Evolutionary conservation across 768 basidiomycete genomes (phyloP).

Genomic region (Amanita exitialis): DNA sequence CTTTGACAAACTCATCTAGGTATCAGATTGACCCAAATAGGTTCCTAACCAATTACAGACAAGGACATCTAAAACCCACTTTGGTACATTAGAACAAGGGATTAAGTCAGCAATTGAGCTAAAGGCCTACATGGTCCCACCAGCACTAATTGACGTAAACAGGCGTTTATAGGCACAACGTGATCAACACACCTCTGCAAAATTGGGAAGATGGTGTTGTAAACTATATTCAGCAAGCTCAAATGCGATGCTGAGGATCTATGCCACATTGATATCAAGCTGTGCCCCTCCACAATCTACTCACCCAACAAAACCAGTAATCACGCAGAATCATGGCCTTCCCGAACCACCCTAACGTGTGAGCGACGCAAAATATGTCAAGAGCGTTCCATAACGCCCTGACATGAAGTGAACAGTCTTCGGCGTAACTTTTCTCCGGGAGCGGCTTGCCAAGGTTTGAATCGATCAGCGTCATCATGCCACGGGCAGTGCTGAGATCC

Average conservation of each 20-base stretch:
- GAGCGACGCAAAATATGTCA: slow-evolving; percentile 82
- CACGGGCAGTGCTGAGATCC: slow-evolving; percentile 65
- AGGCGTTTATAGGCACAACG: slow-evolving; percentile 7
- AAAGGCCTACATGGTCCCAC: slow-evolving; percentile 78
- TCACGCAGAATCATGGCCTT: slow-evolving; percentile 86
- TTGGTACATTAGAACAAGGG: slow-evolving; percentile 3
- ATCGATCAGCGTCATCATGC: slow-evolving; percentile 76
- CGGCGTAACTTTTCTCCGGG: slow-evolving; percentile 81
- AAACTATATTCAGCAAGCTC: slow-evolving; percentile 85
- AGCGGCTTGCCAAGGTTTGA: slow-evolving; percentile 59
- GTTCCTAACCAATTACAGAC: slow-evolving; percentile 86
- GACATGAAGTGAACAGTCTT: slow-evolving; percentile 60
- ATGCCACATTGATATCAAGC: slow-evolving; percentile 8
- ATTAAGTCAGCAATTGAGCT: background rate
- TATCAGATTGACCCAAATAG: slow-evolving; percentile 47
- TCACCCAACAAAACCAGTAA: slow-evolving; percentile 92
- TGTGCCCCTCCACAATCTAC: slow-evolving; percentile 10
- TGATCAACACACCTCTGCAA: slow-evolving; percentile 57
- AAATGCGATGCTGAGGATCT: slow-evolving; percentile 84
- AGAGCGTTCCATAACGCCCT: slow-evolving; percentile 69
- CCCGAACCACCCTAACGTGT: slow-evolving; percentile 83
- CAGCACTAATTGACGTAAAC: slow-evolving; percentile 49
- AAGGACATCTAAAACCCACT: slow-evolving; percentile 86
- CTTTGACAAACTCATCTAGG: slow-evolving; percentile 5
- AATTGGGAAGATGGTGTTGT: slow-evolving; percentile 83